phyloP scores from a whole-genome alignment of 331 rosid species.

The Quercus tomentella region DNA sequence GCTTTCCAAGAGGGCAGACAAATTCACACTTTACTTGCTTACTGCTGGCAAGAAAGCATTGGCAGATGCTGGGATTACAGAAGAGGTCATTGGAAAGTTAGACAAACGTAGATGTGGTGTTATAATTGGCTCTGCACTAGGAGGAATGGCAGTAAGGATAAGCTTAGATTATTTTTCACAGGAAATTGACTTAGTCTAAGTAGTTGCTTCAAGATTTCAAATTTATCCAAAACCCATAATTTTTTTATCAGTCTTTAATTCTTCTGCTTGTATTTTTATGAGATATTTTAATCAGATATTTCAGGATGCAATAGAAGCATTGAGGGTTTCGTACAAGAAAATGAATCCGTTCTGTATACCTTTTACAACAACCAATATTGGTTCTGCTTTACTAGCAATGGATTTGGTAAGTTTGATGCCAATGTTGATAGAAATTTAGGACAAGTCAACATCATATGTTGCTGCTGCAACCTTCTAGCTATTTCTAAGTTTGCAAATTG shows the following conservation, averaged over 20 bases:
- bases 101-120: conserved; percentile 83
- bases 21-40: conserved; percentile 86
- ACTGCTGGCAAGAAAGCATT: conserved; percentile 94
- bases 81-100: conserved; percentile 56
- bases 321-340: conserved; percentile 80
- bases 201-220: not conserved
- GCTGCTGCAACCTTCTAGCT: conserved; percentile 9
- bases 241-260: not conserved
- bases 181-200: not conserved
- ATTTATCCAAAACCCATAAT: not conserved
- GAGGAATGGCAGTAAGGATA: conserved; percentile 85
- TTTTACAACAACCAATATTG: conserved; percentile 92
- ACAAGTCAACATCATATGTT: not conserved
- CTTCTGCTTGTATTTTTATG: not conserved
- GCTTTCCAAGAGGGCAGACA: conserved; percentile 81
- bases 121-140: conserved; percentile 91
- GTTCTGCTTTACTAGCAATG: conserved; percentile 97
- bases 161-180: not conserved
- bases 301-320: conserved; percentile 81
- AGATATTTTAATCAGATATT: conserved; percentile 56
- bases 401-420: conserved; percentile 67
- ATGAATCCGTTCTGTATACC: conserved; percentile 97
- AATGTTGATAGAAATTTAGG: conserved; percentile 18
- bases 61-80: conserved; percentile 79
- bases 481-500: conserved; percentile 18